Percentiles rank a stretch among this genome's conserved stretches.
Evolutionary conservation across 163 green algal species (phyloP).

Genomic region (Trebouxia gelatinosa): DNA sequence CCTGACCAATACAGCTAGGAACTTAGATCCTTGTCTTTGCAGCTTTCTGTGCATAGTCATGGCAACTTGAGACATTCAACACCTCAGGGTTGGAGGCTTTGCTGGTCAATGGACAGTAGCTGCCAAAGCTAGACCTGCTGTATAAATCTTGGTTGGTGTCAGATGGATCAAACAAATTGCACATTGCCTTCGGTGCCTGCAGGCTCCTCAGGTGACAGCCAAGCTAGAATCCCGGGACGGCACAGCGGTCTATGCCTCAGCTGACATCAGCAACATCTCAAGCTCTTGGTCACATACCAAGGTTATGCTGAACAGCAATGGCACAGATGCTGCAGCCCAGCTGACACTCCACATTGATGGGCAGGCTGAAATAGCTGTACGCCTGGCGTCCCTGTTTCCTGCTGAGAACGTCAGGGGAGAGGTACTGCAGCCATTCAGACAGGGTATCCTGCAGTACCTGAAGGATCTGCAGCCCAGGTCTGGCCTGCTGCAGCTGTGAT

Average conservation of each 20-base stretch:
- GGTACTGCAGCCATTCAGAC: conserved; percentile 49
- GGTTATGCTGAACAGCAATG: conserved; percentile 31
- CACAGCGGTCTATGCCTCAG: conserved; percentile 22
- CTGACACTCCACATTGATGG: conserved; percentile 40
- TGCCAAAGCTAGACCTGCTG: too few relatives aligned
- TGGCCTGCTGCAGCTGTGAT: too few relatives aligned
- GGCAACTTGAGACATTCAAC: too few relatives aligned
- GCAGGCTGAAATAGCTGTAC: conserved; percentile 32
- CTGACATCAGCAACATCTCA: conserved; percentile 23
- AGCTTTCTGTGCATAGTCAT: too few relatives aligned
- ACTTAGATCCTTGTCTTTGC: too few relatives aligned
- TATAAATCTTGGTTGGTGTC: too few relatives aligned
- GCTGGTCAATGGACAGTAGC: too few relatives aligned
- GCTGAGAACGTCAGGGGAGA: conserved; percentile 45
- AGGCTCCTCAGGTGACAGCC: conserved; percentile 14
- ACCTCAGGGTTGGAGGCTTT: too few relatives aligned
- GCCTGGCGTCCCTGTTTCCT: conserved; percentile 50
- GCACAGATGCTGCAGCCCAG: conserved; percentile 30
- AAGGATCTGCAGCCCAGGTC: conserved; percentile 51
- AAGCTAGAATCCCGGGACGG: conserved; percentile 28
- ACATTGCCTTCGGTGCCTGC: too few relatives aligned
- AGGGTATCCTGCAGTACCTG: conserved; percentile 48
- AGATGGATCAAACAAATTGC: too few relatives aligned
- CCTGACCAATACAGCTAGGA: too few relatives aligned
- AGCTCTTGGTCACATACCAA: conserved; percentile 27